Conservation (phyloP, 1,139 yeast genomes). For the Pichia sp. region DNA sequence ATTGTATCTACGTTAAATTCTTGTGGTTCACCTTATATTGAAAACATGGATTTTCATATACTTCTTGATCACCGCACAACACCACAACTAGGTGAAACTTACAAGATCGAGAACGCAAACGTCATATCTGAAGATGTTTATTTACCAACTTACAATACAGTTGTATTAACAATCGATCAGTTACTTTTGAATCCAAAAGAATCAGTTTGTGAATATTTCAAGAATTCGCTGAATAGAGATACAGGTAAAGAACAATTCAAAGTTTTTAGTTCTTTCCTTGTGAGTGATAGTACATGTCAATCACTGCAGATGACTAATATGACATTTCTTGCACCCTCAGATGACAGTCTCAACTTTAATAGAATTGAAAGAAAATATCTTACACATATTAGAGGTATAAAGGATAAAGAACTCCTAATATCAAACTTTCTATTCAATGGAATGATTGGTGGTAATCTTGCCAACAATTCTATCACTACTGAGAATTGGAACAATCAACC, state of each 20-base stretch:
- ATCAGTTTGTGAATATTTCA: constrained; percentile 17
- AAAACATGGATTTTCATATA: constrained; percentile 22
- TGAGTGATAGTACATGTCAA: constrained; percentile 16
- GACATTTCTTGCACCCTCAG: constrained; percentile 41
- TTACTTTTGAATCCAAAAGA: constrained; percentile 30
- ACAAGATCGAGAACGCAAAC: constrained; percentile 41
- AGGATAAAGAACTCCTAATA: constrained; percentile 32
- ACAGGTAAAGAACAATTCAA: constrained; percentile 15
- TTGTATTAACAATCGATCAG: constrained; percentile 63
- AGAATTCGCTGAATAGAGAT: constrained; percentile 11
- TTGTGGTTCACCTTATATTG: constrained; percentile 17
- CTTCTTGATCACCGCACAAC: constrained; percentile 18
- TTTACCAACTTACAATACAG: constrained; percentile 65
- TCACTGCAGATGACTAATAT: constrained; percentile 22
- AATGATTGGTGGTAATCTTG: constrained; percentile 31
- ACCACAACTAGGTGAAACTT: constrained; percentile 15
- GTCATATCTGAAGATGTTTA: constrained; percentile 57
- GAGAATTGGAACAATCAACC: constrained; percentile 24
- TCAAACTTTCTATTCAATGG: constrained; percentile 33
- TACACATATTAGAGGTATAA: constrained; percentile 29
- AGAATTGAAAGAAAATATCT: constrained; percentile 44
- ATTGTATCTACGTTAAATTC: constrained; percentile 20
- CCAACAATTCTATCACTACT: constrained; percentile 20
- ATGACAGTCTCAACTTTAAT: constrained; percentile 34
- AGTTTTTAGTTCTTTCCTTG: constrained; percentile 16